Evolutionary conservation across 805 yeast species (phyloP), one percentile per base, ranked within the genome.

Genomic region (Jamesozyma hellenica): DNA sequence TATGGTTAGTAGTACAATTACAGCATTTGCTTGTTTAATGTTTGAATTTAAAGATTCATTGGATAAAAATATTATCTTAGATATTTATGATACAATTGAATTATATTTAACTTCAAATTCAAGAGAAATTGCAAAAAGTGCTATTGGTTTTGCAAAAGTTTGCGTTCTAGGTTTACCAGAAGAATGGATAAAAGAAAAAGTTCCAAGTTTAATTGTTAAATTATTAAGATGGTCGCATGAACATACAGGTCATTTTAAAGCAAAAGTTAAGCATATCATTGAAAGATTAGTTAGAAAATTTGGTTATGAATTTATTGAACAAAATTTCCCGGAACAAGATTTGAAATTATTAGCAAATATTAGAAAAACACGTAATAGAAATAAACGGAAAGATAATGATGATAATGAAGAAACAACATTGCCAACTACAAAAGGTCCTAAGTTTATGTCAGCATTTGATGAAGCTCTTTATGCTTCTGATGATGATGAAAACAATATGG

Each of bases 1-100:
- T 65, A 90, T 90, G 96, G 83, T 92, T 26, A 84, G 95, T 53
- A 96, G 97, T n/a, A 78, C 90, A 2, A 78, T 92, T 51, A 87
- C 95, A 6, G 94, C 96, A 0, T 67, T 90, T 40, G 79, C 95
- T 34, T 80, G 96, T 55, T 65, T 90, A 34, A 70, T 92, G 30
- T 90, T 78, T 61, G 96, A 92, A 63, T 94, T 84, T 65, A 80
- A 80, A 51, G 74, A 74, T 39, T 65, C 68, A 28, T 68, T 92
- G 45, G 74, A 77, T 11, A 51, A 65, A 19, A 80, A 75, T 12
- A 67, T 79, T 38, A 64, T 86, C 32, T 56, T 74, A 46, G 97
- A 92, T 55, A 67, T 92, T 32, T 75, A 85, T 18, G 78, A 87
- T 10, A 87, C 96, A 2, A 82, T 92, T 38, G 95, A 87, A 58